Conservation (phyloP, 192 early-diverging fungal genomes). For the Mortierella antarctica region DNA sequence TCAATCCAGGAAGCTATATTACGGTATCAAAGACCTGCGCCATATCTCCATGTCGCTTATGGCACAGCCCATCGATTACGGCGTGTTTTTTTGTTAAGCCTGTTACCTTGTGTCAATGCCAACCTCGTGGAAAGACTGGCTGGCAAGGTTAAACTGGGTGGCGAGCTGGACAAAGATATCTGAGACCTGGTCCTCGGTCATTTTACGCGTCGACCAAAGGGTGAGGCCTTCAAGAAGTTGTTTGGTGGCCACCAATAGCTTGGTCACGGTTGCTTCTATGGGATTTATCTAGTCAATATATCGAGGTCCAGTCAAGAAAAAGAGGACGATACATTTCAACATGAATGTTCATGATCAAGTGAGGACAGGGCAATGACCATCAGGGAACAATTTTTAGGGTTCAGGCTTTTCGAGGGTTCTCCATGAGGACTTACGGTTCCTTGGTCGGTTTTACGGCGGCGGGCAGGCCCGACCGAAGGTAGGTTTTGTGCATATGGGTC, state of each 20-base stretch:
- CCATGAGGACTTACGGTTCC: constrained; percentile 12
- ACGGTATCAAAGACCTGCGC: too few species aligned
- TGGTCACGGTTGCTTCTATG: constrained; percentile 62
- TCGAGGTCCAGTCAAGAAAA: too few species aligned
- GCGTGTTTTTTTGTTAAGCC: constrained; percentile 43
- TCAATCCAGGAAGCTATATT: too few species aligned
- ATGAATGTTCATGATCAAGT: neutral
- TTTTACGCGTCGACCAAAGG: constrained; percentile 51
- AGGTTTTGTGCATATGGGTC: constrained; percentile 4
- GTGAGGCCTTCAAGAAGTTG: constrained; percentile 60
- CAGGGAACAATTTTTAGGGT: neutral
- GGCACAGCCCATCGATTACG: constrained; percentile 31
- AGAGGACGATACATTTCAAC: neutral
- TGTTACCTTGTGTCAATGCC: constrained; percentile 55
- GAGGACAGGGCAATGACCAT: neutral
- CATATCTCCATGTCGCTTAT: too few species aligned
- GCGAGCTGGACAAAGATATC: constrained; percentile 58
- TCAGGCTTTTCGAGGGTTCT: neutral
- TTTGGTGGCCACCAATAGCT: constrained; percentile 60
- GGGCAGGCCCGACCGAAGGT: neutral
- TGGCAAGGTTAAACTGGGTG: constrained; percentile 56
- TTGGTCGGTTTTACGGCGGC: constrained; percentile 25
- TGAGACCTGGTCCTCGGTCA: constrained; percentile 56
- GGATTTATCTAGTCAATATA: constrained; percentile 29
- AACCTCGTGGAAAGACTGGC: constrained; percentile 46